Conservation (phyloP, 2,329 filamentous ascomycete genomes). For the Aschersonia sp. region DNA sequence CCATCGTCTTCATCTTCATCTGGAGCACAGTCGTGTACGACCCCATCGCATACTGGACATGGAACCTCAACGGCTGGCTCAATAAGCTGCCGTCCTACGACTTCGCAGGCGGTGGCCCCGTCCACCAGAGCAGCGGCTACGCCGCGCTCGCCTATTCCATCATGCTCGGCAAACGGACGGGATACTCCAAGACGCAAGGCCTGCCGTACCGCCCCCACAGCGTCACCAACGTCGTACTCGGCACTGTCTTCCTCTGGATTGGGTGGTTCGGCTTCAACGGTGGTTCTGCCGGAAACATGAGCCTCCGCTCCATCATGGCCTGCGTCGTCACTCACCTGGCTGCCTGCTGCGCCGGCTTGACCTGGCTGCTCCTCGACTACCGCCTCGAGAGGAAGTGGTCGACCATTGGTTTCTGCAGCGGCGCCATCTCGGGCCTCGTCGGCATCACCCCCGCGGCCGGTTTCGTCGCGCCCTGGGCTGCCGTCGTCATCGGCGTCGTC, state of each 20-base stretch:
- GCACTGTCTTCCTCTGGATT: slow-evolving; percentile 72
- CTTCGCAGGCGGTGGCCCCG: slow-evolving; percentile 62
- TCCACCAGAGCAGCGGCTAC: slow-evolving; percentile 60
- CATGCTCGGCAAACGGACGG: slow-evolving; percentile 56
- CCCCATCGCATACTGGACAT: slow-evolving; percentile 64
- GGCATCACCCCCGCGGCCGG: slow-evolving; percentile 77
- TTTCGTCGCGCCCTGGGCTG: slow-evolving; percentile 55
- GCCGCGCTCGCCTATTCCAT: slow-evolving; percentile 60
- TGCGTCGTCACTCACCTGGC: slow-evolving; percentile 79
- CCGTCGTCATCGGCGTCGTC: slow-evolving; percentile 42
- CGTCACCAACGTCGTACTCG: slow-evolving; percentile 58
- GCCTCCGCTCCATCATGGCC: slow-evolving; percentile 80
- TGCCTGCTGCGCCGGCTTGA: slow-evolving; percentile 66
- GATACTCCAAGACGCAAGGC: slow-evolving; percentile 45
- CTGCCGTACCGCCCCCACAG: slow-evolving; percentile 59
- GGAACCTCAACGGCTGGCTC: slow-evolving; percentile 55
- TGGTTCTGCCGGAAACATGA: slow-evolving; percentile 66
- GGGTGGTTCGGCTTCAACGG: slow-evolving; percentile 97
- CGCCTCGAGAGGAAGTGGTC: slow-evolving; percentile 79
- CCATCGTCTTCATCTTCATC: slow-evolving; percentile 52
- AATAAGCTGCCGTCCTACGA: slow-evolving; percentile 55
- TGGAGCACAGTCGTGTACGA: slow-evolving; percentile 62
- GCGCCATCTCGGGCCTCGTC: slow-evolving; percentile 74
- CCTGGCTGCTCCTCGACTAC: slow-evolving; percentile 79
- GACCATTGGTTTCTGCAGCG: slow-evolving; percentile 86